These are phyloP conservation scores for Pseudonitzschia multiseries DNA, from an alignment of 108 stramenopile genomes.

Conservation along the genomic window DNA sequence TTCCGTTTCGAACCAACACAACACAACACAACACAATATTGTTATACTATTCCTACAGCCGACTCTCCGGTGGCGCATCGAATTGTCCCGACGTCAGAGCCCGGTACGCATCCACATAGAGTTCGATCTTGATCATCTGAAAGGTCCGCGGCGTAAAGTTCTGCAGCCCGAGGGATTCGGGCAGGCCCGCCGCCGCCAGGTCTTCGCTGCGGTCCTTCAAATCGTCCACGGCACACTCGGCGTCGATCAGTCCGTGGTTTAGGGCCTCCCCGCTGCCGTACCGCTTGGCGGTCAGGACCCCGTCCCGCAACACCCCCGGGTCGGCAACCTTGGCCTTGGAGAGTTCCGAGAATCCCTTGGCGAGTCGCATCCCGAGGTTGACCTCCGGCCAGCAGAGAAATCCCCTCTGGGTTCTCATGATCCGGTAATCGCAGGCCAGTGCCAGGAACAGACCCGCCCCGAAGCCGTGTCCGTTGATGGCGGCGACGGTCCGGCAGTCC, in stretches of 20 bases:
- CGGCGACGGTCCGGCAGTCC: constrained; percentile 58
- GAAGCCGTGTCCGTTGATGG: constrained; percentile 69
- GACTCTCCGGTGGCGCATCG: constrained; percentile 38
- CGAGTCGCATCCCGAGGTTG: constrained; percentile 55
- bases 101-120: constrained; percentile 53
- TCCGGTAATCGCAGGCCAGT: constrained; percentile 59
- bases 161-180: constrained; percentile 27
- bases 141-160: constrained; percentile 48
- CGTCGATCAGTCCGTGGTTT: constrained; percentile 42
- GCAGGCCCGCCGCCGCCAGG: constrained; percentile 41
- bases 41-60: constrained; percentile 43
- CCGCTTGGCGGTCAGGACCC: constrained; percentile 43
- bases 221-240: constrained; percentile 30
- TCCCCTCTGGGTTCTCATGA: constrained; percentile 60
- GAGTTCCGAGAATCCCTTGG: constrained; percentile 63
- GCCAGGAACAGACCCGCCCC: constrained; percentile 66
- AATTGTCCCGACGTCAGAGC: constrained; percentile 47
- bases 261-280: constrained; percentile 42
- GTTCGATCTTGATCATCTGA: constrained; percentile 51
- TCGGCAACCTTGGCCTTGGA: constrained; percentile 57
- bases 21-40: too few relatives aligned
- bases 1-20: too few relatives aligned
- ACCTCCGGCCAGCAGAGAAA: constrained; percentile 56
- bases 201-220: constrained; percentile 30
- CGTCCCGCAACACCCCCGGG: constrained; percentile 36